phyloP scores from a whole-genome alignment of 306 rosid species.

The Cyamopsis tetragonoloba region DNA sequence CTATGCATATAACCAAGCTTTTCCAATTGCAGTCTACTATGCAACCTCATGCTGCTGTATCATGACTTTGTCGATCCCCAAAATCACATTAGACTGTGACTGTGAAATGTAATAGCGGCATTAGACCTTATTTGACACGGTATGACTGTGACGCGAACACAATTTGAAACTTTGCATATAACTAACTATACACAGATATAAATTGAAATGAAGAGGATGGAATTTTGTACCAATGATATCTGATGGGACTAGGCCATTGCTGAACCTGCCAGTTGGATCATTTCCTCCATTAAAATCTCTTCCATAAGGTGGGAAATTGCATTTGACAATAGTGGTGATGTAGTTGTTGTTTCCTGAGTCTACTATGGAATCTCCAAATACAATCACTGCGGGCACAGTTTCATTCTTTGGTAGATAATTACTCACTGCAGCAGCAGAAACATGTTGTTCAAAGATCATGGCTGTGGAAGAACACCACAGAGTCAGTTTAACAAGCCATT shows the following conservation, averaged over 20 bases:
- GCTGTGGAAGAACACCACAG: neutral
- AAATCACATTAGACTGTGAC: no score
- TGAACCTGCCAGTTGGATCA: slow-evolving; percentile 62
- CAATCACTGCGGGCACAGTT: slow-evolving; percentile 57
- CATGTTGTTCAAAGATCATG: slow-evolving; percentile 12
- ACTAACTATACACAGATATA: neutral
- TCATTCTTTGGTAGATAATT: slow-evolving; percentile 33
- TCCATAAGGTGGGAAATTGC: slow-evolving; percentile 76
- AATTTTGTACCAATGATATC: slow-evolving; percentile 48
- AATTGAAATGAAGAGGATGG: neutral
- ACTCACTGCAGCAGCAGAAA: neutral
- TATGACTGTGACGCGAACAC: no score
- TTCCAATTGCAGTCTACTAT: no score
- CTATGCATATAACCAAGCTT: no score
- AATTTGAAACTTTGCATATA: no score
- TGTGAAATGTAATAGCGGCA: no score
- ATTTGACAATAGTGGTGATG: slow-evolving; percentile 40
- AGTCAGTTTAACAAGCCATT: neutral
- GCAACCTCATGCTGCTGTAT: no score
- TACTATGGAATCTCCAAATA: slow-evolving; percentile 76
- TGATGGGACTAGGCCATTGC: slow-evolving; percentile 62
- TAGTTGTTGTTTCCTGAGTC: slow-evolving; percentile 75
- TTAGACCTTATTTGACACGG: no score
- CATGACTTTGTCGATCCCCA: no score
- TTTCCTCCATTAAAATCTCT: slow-evolving; percentile 43